Base-by-base conservation (phyloP, 2,329 filamentous ascomycete genomes). In the Cladosporium sp. region DNA sequence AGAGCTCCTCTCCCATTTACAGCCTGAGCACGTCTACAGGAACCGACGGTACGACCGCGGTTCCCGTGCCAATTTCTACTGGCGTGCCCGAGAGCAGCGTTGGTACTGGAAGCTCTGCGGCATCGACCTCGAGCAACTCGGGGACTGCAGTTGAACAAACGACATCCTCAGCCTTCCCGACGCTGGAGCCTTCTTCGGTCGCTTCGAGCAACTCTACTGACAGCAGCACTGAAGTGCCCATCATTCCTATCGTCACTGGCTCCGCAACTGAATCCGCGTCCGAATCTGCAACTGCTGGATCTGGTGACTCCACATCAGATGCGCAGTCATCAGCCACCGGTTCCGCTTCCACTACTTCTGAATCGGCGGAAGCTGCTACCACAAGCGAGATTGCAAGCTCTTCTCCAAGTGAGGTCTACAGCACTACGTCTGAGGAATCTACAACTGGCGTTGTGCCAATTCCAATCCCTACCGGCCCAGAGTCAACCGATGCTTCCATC, bases 401-500 rank as follows among this genome's bases (percentile, higher is more conserved):
- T 7, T 39, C 49, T 7, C 56, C 53, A 11, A 53, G 58, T 34
- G 43, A 50, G 18, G 52, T 12, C 50, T 12, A 13, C 53, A 36
- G 17, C 11, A 49, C 37, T 12, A 55, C 43, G 40, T 52, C 42
- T 15, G 44, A 43, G 7, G 50, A 44, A 22, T 41, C 45, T 4
- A 18, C 45, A 4, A 48, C 45, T 18, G 37, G 17, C 34, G 24
- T 50, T 27, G 22, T 57, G 9, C 45, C 52, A 1, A 44, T 55
- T 8, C 45, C 52, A 1, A 44, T 55, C 11, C 54, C 57, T 3
- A 49, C 44, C 1, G 18, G 45, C 30, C 38, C 50, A 4, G 47
- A 32, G n/a, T 43, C 55, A 8, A 54, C 62, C 12, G 56, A 42
- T 2, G 15, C 56, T 2, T 54, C 62, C 12, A 56, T 45, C 3